phyloP scores from a whole-genome alignment of 371 early-diverging fungal genomes.

The Blakeslea trispora region DNA sequence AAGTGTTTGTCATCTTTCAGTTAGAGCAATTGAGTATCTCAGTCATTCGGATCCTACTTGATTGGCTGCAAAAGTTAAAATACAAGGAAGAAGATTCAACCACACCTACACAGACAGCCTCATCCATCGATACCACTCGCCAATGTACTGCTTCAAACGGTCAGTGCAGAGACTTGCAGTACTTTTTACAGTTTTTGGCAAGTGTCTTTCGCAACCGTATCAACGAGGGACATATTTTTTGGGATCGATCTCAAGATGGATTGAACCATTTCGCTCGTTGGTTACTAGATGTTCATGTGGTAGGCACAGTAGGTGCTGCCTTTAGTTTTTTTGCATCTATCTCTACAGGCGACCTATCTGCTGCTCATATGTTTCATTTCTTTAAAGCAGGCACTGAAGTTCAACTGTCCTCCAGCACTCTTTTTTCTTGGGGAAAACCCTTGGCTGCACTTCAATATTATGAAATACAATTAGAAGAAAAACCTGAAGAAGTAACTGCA shows the following conservation, averaged over 20 bases:
- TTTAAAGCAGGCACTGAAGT: conserved; percentile 26
- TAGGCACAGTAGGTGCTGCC: conserved; percentile 35
- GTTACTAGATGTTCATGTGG: conserved; percentile 54
- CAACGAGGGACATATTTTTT: conserved; percentile 78
- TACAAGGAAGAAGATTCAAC: conserved; percentile 75
- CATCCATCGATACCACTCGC: too few relatives aligned
- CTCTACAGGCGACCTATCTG: conserved; percentile 41
- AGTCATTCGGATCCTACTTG: conserved; percentile 57
- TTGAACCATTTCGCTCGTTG: conserved; percentile 76
- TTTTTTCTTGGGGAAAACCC: conserved; percentile 50
- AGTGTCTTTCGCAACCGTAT: conserved; percentile 70
- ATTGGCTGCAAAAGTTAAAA: conserved; percentile 63
- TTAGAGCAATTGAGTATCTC: conserved; percentile 45
- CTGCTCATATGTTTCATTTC: conserved; percentile 29
- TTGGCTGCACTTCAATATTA: conserved; percentile 41
- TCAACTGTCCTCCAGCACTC: conserved; percentile 20
- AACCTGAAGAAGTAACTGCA: conserved; percentile 13
- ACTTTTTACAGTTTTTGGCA: conserved; percentile 68
- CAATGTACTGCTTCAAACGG: not conserved
- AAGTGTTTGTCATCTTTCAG: conserved; percentile 52
- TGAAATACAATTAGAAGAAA: conserved; percentile 16
- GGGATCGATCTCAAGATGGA: conserved; percentile 62
- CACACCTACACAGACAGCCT: conserved; percentile 24
- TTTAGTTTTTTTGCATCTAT: conserved; percentile 43
- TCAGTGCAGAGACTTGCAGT: conserved; percentile 63